Evolutionary conservation across 2,329 filamentous ascomycete genomes (phyloP), one percentile per base, ranked within the genome.

Genomic region (Diaporthe destruens): DNA sequence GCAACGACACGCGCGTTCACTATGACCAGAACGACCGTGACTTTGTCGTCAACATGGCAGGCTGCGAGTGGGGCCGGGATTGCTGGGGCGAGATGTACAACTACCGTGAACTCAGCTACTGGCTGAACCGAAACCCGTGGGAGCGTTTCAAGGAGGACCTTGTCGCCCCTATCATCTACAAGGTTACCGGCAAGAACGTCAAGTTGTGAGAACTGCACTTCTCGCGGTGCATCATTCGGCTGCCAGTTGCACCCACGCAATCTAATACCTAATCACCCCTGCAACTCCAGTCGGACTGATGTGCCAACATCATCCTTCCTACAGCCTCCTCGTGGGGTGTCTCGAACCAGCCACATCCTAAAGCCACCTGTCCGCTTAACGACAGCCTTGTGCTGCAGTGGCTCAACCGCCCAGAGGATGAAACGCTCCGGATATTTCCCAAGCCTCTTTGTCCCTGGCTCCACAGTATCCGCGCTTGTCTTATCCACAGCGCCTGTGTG

Each of bases 1-100:
- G 90, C 67, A 91, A 93, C 77, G 90, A 98, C 78, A 88, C 90
- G 1, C 87, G 88, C 20, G 92, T 97, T 74, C 97, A 99, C 83
- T 99, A 99, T 81, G 88, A 93, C 77, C 87, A 96, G 82, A 87
- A 90, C 54, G 95, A 97, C 73, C 90, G 94, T 36, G 96, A 99
- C 81, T 98, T 99, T 79, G 77, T 98, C 59, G 96, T 99, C 78
- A 99, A 98, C 82, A 98, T 99, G 96, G 96, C 96, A 7, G 96
- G 96, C 5, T 99, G 96, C 81, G 93, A 98, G 82, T 98, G 94
- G 93, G 96, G 96, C 5, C 90, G 96, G 65, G 96, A 99, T 84
- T 99, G 96, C 82, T 98, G 96, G 96, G 92, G 92, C 49, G 96
- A 99, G 84, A 98, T 99, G 91, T 98, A 98, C 84, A 92, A 93